phyloP scores from a whole-genome alignment of 2,329 filamentous ascomycete genomes.

The Rhexocercosporidium sp. region DNA sequence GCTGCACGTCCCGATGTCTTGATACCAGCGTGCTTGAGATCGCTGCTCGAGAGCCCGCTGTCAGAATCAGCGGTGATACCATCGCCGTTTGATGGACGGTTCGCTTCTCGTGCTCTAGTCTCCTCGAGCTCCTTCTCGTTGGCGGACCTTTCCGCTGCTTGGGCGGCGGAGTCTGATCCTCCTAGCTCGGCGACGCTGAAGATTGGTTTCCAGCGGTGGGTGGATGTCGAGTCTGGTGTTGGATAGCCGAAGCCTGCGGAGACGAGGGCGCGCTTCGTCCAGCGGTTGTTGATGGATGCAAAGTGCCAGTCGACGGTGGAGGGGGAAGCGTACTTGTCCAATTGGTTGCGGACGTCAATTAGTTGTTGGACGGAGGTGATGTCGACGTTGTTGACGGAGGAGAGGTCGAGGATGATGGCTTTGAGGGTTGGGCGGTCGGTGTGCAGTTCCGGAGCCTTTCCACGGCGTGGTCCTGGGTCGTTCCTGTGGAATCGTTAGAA shows the following conservation, averaged over 20 bases:
- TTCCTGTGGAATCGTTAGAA: conserved; percentile 52
- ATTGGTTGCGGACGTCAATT: conserved; percentile 92
- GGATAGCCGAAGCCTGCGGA: conserved; percentile 90
- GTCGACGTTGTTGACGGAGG: conserved; percentile 91
- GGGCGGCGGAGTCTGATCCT: conserved; percentile 71
- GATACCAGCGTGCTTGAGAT: conserved; percentile 27
- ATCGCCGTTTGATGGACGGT: conserved; percentile 39
- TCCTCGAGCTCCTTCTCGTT: conserved; percentile 56
- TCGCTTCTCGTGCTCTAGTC: conserved; percentile 27
- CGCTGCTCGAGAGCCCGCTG: conserved; percentile 25
- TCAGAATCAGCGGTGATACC: conserved; percentile 33
- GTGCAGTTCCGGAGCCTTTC: conserved; percentile 53
- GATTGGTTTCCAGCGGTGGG: conserved; percentile 83
- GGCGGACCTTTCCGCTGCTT: conserved; percentile 66
- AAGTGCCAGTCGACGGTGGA: conserved; percentile 93
- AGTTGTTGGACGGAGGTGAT: conserved; percentile 90
- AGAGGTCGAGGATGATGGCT: conserved; percentile 94
- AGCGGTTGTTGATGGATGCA: conserved; percentile 89
- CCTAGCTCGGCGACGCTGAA: conserved; percentile 91
- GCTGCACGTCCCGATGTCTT: conserved; percentile 56
- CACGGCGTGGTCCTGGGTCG: conserved; percentile 76
- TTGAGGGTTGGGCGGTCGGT: conserved; percentile 71
- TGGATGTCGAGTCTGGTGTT: conserved; percentile 48
- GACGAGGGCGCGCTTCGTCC: conserved; percentile 90
- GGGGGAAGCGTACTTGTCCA: conserved; percentile 83